A percentile compares a stretch with the other conserved stretches of the same genome.
phyloP scores from a whole-genome alignment of 768 basidiomycete species.

The Agrocybe praecox region DNA sequence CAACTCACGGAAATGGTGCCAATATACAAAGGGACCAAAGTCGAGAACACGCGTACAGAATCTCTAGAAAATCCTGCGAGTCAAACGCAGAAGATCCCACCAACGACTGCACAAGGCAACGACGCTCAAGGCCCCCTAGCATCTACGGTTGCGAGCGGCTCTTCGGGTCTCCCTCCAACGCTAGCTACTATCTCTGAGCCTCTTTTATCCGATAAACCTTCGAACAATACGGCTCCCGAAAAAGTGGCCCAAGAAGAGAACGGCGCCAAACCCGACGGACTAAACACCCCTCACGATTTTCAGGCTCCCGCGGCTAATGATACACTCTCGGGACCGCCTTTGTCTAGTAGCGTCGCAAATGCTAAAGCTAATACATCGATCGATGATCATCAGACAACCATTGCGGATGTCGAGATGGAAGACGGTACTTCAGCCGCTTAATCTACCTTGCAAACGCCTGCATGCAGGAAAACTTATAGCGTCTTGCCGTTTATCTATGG shows the following conservation, averaged over 20 bases:
- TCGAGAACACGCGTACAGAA: background rate
- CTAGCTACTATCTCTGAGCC: background rate
- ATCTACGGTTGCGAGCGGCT: background rate
- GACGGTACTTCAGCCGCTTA: background rate
- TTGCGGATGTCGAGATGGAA: conserved; percentile 11
- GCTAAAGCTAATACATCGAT: conserved; percentile 3
- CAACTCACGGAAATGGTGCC: background rate
- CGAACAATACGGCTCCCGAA: background rate
- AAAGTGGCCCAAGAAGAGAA: background rate
- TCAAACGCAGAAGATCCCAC: background rate
- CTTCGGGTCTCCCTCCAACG: background rate
- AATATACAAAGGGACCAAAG: background rate
- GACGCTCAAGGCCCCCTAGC: background rate
- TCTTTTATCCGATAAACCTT: background rate
- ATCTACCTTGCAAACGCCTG: background rate
- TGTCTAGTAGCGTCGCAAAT: conserved; percentile 1
- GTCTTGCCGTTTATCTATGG: conserved; percentile 2
- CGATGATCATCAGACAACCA: background rate
- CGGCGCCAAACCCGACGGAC: background rate
- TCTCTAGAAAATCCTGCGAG: background rate
- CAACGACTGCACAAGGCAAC: background rate
- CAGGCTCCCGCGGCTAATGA: background rate
- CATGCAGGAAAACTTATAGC: background rate
- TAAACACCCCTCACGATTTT: background rate
- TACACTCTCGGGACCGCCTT: conserved; percentile 2